phyloP scores from a whole-genome alignment of 169 alveolate species.

The Blepharisma undulans region DNA sequence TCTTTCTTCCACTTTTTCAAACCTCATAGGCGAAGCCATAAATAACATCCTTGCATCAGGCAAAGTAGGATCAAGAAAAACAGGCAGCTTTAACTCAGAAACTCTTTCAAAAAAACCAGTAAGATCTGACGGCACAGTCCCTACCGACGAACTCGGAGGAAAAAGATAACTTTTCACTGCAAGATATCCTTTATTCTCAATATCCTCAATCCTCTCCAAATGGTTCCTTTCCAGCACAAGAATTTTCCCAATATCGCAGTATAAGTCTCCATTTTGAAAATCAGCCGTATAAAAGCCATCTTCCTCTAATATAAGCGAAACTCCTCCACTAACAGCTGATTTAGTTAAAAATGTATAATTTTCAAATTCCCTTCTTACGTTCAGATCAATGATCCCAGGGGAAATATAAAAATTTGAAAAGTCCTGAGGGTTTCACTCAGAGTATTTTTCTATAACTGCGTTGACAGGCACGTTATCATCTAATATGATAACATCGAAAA shows the following conservation, averaged over 20 bases:
- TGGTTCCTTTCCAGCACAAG: background rate
- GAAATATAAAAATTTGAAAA: slow-evolving; percentile 4
- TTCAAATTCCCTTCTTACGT: slow-evolving; percentile 6
- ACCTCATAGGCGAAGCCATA: slow-evolving; percentile 17
- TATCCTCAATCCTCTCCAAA: background rate
- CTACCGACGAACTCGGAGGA: background rate
- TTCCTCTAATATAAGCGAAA: background rate
- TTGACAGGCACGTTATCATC: background rate
- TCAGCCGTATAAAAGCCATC: background rate
- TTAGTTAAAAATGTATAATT: slow-evolving; percentile 3
- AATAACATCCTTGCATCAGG: slow-evolving; percentile 23
- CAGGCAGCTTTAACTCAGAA: background rate
- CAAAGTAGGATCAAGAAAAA: slow-evolving; percentile 17
- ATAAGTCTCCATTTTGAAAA: background rate
- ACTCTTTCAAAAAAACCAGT: background rate
- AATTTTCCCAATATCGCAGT: slow-evolving; percentile 13
- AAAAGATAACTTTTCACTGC: slow-evolving; percentile 21
- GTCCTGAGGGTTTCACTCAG: slow-evolving; percentile 17
- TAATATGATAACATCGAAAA: slow-evolving; percentile 2
- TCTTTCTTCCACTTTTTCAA: background rate
- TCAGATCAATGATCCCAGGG: slow-evolving; percentile 33
- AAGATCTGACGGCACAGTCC: slow-evolving; percentile 2
- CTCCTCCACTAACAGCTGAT: slow-evolving; percentile 25
- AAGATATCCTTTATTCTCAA: background rate
- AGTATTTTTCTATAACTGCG: background rate